Percentiles rank a stretch among this genome's conserved stretches.
Evolutionary conservation across 164 flowering plant species (phyloP).

Genomic region (Magnolia kwangsiensis): DNA sequence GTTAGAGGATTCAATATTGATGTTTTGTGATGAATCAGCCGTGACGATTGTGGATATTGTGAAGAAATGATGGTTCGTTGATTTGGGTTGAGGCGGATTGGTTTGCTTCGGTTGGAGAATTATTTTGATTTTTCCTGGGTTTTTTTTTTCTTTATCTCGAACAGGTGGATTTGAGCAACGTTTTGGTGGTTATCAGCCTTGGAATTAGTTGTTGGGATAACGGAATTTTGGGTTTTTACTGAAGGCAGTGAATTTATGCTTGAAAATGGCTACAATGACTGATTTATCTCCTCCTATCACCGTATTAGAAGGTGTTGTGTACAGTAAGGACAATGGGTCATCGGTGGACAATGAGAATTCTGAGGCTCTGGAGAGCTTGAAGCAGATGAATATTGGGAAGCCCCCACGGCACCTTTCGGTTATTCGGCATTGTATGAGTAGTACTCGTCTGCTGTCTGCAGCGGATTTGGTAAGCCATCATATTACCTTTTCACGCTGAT

Average conservation of each 20-base stretch:
- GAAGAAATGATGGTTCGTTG: not conserved
- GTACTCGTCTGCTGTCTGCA: conserved; percentile 28
- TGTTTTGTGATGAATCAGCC: not conserved
- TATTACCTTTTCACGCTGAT: not conserved
- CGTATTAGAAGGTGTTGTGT: conserved; percentile 31
- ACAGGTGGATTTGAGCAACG: not conserved
- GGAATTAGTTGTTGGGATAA: conserved; percentile 1
- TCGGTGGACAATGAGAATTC: conserved; percentile 29
- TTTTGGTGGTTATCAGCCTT: not conserved
- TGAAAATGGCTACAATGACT: conserved; percentile 38
- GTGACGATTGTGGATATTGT: not conserved
- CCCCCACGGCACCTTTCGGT: conserved; percentile 52
- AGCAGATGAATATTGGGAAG: conserved; percentile 37
- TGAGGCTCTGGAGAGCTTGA: conserved; percentile 26
- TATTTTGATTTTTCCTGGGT: not conserved
- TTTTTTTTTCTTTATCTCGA: not conserved
- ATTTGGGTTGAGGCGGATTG: not conserved
- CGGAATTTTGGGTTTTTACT: conserved; percentile 3
- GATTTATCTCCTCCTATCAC: conserved; percentile 30
- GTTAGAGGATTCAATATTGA: not conserved
- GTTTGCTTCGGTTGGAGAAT: not conserved
- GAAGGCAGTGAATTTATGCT: conserved; percentile 19
- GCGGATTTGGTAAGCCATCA: conserved; percentile 33
- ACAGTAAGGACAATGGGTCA: conserved; percentile 20
- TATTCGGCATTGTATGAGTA: conserved; percentile 53